A percentile compares a stretch with the other conserved stretches of the same genome.
Evolutionary conservation across 1,139 yeast genomes (phyloP).

Genomic region (Spencermartinsiella ligniputridi): DNA sequence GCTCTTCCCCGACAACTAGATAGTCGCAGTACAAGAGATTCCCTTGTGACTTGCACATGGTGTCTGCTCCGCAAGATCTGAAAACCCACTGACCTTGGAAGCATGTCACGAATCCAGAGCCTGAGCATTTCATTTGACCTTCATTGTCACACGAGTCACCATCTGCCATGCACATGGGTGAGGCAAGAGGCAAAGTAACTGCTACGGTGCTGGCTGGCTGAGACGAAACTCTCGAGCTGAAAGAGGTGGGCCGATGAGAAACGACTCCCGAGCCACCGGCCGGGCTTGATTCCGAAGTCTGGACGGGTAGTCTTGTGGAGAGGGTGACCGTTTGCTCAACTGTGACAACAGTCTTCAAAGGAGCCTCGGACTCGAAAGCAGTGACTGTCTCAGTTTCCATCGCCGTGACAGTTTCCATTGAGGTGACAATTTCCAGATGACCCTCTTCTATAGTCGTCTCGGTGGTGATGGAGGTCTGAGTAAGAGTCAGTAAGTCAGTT

Average conservation of each 20-base stretch:
- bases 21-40: conserved; percentile 14
- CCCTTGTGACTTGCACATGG: conserved; percentile 40
- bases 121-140: conserved; percentile 46
- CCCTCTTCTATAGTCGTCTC: conserved; percentile 7
- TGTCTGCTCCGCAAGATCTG: conserved; percentile 48
- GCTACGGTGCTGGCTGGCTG: conserved; percentile 2
- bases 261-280: conserved; percentile 1
- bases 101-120: conserved; percentile 47
- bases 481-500: background rate
- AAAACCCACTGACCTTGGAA: conserved; percentile 47
- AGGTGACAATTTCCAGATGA: too few species aligned
- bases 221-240: conserved; percentile 5
- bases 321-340: conserved; percentile 9
- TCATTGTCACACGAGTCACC: conserved; percentile 34
- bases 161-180: conserved; percentile 3
- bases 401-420: conserved; percentile 6
- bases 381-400: conserved; percentile 1
- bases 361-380: background rate
- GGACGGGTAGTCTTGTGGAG: conserved; percentile 2
- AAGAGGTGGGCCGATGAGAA: conserved; percentile 5
- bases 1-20: background rate
- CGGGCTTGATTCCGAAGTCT: conserved; percentile 2
- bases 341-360: background rate
- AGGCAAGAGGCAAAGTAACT: conserved; percentile 1
- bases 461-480: conserved; percentile 5